Conservation (phyloP, 1,139 yeast species). For the Pichia kudriavzevii region DNA sequence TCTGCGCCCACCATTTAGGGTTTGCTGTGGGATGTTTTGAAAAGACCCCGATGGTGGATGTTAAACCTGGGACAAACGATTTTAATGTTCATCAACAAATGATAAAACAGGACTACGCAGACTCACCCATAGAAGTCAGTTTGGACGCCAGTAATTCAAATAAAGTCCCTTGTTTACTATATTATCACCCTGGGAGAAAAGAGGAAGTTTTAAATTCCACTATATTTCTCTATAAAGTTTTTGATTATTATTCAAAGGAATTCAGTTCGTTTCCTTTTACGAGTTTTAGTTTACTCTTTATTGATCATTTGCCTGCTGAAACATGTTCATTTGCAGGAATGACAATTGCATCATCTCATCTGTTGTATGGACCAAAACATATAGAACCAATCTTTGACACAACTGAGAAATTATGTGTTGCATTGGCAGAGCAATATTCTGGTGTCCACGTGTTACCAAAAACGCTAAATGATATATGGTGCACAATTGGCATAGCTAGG, state of each 20-base stretch:
- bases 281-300: constrained; percentile 70
- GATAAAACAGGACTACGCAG: constrained; percentile 21
- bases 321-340: constrained; percentile 73
- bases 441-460: constrained; percentile 87
- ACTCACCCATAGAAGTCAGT: constrained; percentile 6
- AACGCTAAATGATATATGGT: constrained; percentile 82
- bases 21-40: constrained; percentile 92
- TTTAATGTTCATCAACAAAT: constrained; percentile 22
- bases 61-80: constrained; percentile 30
- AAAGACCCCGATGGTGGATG: constrained; percentile 42
- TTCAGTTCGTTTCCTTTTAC: constrained; percentile 92
- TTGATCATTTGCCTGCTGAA: constrained; percentile 46
- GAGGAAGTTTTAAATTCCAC: constrained; percentile 68
- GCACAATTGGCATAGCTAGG: constrained; percentile 76
- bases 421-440: constrained; percentile 86
- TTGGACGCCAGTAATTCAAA: constrained; percentile 27
- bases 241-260: constrained; percentile 78
- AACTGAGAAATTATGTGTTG: constrained; percentile 61
- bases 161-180: constrained; percentile 48
- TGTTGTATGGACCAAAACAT: constrained; percentile 68
- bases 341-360: constrained; percentile 52
- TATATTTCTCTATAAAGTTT: constrained; percentile 64
- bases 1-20: constrained; percentile 92
- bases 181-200: constrained; percentile 49
- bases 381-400: constrained; percentile 74